Evolutionary conservation across 495 filamentous ascomycete species (phyloP).

Genomic region (Penicillium flavigenum): DNA sequence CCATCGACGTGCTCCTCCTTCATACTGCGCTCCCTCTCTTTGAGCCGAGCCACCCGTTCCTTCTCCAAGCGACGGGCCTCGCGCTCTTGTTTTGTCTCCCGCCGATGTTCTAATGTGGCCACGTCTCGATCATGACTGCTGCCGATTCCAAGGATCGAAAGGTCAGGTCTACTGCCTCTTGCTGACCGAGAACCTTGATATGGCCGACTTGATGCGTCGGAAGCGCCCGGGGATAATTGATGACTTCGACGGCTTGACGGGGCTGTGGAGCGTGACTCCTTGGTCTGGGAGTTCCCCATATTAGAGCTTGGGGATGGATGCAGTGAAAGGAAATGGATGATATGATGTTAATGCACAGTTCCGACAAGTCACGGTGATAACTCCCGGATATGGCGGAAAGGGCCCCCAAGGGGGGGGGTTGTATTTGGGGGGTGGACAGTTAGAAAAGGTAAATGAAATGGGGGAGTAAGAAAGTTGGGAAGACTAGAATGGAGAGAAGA

Average conservation of each 20-base stretch:
- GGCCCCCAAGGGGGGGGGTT: conserved; percentile 19
- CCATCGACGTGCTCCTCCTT: conserved; percentile 92
- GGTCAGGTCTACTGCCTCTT: conserved; percentile 55
- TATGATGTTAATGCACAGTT: no score
- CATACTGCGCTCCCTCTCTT: conserved; percentile 90
- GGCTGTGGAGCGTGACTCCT: conserved; percentile 51
- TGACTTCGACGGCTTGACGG: conserved; percentile 34
- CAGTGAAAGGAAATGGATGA: conserved; percentile 9
- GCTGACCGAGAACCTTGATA: conserved; percentile 46
- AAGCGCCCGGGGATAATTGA: conserved; percentile 39
- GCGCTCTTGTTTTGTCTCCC: conserved; percentile 88
- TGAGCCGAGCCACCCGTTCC: conserved; percentile 68
- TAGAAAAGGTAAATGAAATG: conserved; percentile 9
- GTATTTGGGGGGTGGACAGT: background rate
- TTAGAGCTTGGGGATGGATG: conserved; percentile 8
- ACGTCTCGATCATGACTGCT: conserved; percentile 45
- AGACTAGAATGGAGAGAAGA: background rate
- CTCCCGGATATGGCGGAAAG: conserved; percentile 15
- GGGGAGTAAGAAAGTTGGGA: background rate
- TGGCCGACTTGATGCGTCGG: conserved; percentile 36
- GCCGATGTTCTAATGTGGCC: conserved; percentile 52
- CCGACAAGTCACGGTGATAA: conserved; percentile 15
- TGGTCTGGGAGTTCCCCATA: conserved; percentile 64
- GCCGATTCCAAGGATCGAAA: conserved; percentile 56
- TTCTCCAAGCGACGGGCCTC: conserved; percentile 82